These are phyloP conservation scores for Delphinella strobiligena DNA, from an alignment of 2,329 filamentous ascomycete genomes.

Conservation along the genomic window DNA sequence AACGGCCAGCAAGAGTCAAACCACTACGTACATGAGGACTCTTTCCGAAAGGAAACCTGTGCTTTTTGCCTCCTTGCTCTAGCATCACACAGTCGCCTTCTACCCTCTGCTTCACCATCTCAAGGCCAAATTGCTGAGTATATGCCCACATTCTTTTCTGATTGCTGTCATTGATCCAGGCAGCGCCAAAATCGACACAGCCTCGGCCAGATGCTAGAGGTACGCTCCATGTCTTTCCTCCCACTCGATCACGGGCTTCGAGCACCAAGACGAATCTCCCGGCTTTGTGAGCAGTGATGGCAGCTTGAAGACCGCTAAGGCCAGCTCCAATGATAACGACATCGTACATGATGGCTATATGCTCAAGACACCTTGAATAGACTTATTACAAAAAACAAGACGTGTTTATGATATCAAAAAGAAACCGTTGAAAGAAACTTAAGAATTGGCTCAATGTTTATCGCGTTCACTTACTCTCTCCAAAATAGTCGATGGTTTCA, in stretches of 20 bases:
- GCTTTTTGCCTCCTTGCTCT: conserved; percentile 23
- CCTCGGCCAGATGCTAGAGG: conserved; percentile 23
- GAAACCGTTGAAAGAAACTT: no score
- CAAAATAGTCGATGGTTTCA: no score
- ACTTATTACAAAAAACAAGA: no score
- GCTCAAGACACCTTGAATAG: no score
- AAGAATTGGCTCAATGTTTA: no score
- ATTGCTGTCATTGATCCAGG: conserved; percentile 48
- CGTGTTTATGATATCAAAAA: no score
- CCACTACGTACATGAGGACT: not conserved
- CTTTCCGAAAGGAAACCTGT: conserved; percentile 17
- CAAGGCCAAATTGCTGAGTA: conserved; percentile 28
- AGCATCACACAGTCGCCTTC: conserved; percentile 33
- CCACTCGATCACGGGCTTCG: conserved; percentile 23
- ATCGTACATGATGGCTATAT: conserved; percentile 12
- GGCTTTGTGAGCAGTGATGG: conserved; percentile 15
- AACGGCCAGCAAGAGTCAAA: no score
- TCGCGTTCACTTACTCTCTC: no score
- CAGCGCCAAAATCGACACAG: conserved; percentile 41
- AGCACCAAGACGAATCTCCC: conserved; percentile 18
- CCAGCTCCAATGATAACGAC: conserved; percentile 23
- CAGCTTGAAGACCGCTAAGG: conserved; percentile 19
- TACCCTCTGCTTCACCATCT: conserved; percentile 38
- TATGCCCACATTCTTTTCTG: conserved; percentile 36
- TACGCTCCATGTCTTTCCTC: conserved; percentile 35